A percentile compares a stretch with the other conserved stretches of the same genome.
phyloP scores from a whole-genome alignment of 495 filamentous ascomycete genomes.

The Podospora bellae-mahoneyi region DNA sequence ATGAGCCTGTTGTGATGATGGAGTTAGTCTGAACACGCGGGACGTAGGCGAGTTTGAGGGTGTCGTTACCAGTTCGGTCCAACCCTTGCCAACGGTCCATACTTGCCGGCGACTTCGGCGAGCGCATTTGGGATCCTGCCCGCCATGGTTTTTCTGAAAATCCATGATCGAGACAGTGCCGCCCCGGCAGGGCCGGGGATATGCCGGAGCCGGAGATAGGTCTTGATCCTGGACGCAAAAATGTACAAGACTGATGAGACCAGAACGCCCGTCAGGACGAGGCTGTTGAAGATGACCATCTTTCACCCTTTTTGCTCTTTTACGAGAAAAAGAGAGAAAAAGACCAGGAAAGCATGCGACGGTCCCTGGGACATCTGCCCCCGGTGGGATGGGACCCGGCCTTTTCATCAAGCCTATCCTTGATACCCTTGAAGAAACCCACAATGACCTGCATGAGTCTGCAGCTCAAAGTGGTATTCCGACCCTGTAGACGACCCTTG shows the following conservation, averaged over 20 bases:
- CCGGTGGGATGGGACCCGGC: neutral
- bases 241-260: neutral
- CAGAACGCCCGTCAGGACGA: neutral
- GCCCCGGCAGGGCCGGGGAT: neutral
- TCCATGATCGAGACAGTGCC: neutral
- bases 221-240: neutral
- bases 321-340: neutral
- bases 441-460: neutral
- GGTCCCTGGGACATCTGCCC: neutral
- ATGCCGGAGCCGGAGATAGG: neutral
- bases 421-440: neutral
- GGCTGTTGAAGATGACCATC: neutral
- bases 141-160: neutral
- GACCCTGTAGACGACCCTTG: neutral
- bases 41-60: neutral
- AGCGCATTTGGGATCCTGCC: neutral
- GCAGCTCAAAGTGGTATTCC: neutral
- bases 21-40: neutral
- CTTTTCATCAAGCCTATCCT: neutral
- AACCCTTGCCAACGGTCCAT: neutral
- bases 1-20: conserved; percentile 20
- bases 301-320: neutral
- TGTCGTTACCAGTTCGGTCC: neutral
- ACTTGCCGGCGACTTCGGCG: neutral
- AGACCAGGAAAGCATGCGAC: neutral